phyloP scores from a whole-genome alignment of 352 stramenopile species.

The Phytophthora syringae region DNA sequence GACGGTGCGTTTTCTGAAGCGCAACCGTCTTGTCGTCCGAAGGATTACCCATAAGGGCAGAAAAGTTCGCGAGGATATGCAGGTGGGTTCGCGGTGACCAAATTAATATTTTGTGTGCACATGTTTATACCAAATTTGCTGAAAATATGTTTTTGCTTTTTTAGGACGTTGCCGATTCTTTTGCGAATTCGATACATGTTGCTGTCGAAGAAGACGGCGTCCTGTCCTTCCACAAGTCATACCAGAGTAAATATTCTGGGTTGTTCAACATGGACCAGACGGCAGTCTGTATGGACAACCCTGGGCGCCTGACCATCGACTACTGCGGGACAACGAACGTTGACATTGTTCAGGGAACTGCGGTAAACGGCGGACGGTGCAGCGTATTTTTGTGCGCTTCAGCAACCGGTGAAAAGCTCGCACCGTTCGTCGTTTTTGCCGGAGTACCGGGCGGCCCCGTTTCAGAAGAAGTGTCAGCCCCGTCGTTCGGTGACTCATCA shows the following conservation, averaged over 20 bases:
- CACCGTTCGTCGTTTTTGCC: slow-evolving; percentile 1
- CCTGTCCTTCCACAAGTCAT: neutral
- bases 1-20: neutral
- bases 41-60: neutral
- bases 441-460: neutral
- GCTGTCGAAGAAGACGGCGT: neutral
- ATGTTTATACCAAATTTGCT: neutral
- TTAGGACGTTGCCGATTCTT: neutral
- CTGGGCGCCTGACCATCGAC: neutral
- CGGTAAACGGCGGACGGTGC: neutral
- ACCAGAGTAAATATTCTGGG: neutral
- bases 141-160: neutral
- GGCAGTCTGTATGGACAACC: slow-evolving; percentile 7
- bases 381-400: slow-evolving; percentile 10
- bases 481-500: neutral
- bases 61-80: neutral
- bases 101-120: neutral
- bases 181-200: neutral
- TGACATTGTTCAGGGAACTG: slow-evolving; percentile 4
- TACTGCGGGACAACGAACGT: neutral
- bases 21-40: neutral
- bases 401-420: neutral
- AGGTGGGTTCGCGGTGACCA: neutral
- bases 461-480: neutral
- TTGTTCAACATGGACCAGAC: slow-evolving; percentile 12